Conservation (phyloP, 169 alveolate species). For the Perkinsus marinus region DNA sequence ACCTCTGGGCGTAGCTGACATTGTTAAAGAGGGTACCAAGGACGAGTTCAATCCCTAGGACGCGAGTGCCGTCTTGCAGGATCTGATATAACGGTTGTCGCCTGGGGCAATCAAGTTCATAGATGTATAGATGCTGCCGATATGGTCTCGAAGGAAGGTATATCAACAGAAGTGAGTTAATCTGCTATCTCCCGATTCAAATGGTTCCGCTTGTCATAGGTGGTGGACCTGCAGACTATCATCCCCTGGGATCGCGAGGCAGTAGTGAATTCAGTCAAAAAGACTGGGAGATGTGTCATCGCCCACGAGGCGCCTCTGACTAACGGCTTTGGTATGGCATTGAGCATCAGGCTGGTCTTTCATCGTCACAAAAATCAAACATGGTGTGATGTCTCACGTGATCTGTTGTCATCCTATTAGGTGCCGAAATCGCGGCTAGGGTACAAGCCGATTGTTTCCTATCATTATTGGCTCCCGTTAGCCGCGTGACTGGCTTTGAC, state of each 20-base stretch:
- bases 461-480: conserved; percentile 82
- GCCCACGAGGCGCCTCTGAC: conserved; percentile 87
- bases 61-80: not conserved
- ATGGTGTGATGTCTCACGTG: not conserved
- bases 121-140: conserved; percentile 70
- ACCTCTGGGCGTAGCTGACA: conserved; percentile 80
- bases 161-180: conserved; percentile 60
- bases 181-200: not conserved
- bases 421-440: conserved; percentile 80
- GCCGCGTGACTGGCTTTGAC: conserved; percentile 86
- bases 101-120: conserved; percentile 66
- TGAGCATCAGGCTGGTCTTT: not conserved
- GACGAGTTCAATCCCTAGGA: conserved; percentile 16
- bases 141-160: conserved; percentile 66
- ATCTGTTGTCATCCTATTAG: conserved; percentile 45
- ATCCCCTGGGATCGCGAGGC: conserved; percentile 89
- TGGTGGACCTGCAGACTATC: conserved; percentile 84
- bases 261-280: conserved; percentile 69
- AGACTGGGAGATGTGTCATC: conserved; percentile 78
- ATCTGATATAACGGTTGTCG: conserved; percentile 53
- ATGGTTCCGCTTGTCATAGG: not conserved
- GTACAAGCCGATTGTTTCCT: conserved; percentile 79
- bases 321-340: not conserved
- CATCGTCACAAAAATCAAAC: not conserved
- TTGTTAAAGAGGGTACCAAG: conserved; percentile 76